A percentile compares a stretch with the other conserved stretches of the same genome.
Evolutionary conservation across 768 basidiomycete species (phyloP).

Genomic region (Boletus insuetus): DNA sequence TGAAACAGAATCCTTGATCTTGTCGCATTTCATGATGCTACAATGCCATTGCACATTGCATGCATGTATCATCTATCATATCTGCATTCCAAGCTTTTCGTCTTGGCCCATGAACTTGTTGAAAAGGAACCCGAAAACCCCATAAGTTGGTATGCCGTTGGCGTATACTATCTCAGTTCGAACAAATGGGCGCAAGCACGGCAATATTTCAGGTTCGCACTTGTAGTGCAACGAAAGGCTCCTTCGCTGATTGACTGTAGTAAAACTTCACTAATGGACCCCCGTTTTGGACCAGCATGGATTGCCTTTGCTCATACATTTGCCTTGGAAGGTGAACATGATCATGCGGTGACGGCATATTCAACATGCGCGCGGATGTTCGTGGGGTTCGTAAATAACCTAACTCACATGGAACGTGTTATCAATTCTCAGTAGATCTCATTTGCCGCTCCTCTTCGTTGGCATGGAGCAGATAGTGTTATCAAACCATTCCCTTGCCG

Average conservation of each 20-base stretch:
- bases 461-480: constrained; percentile 98
- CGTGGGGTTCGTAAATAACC: constrained; percentile 65
- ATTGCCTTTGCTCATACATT: constrained; percentile 97
- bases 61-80: constrained; percentile 97
- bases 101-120: constrained; percentile 94
- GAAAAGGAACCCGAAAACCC: constrained; percentile 91
- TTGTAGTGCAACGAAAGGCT: background rate
- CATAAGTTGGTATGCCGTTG: constrained; percentile 97
- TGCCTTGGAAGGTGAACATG: constrained; percentile 96
- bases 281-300: constrained; percentile 95
- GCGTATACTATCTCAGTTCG: constrained; percentile 90
- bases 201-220: constrained; percentile 87
- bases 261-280: constrained; percentile 96
- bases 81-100: constrained; percentile 89
- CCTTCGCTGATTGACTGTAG: constrained; percentile 38
- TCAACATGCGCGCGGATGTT: constrained; percentile 96
- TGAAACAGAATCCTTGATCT: constrained; percentile 72
- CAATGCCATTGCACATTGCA: constrained; percentile 92
- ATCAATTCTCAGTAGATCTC: constrained; percentile 64
- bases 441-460: constrained; percentile 91
- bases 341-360: constrained; percentile 97
- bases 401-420: background rate
- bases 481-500: constrained; percentile 75
- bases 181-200: constrained; percentile 89
- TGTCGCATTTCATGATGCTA: constrained; percentile 82